Evolutionary conservation across 2,329 filamentous ascomycete species (phyloP), one percentile per base, ranked within the genome.

Genomic region (Ramularia endophylla): DNA sequence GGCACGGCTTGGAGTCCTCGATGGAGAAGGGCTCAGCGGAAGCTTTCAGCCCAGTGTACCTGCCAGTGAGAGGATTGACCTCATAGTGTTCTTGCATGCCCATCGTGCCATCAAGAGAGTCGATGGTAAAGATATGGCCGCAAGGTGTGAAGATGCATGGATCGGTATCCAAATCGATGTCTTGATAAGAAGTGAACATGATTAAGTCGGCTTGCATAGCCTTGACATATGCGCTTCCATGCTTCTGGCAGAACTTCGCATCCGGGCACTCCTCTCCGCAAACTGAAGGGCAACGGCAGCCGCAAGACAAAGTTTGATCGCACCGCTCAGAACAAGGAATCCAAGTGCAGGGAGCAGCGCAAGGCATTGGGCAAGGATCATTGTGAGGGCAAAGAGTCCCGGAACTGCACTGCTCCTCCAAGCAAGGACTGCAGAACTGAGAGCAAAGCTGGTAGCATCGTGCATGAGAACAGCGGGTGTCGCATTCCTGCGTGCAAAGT

Each of bases 311-410:
- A 0, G 43, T 12, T 19, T 73, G 65, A 3, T 64, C 53, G 53
- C 83, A 87, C 7, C 81, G 68, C 50, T 69, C 59, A 1, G 73
- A 74, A 56, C 82, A 87, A 1, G 83, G 83, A 0, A 85, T 54
- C 62, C 77, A 73, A 48, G 83, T 68, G 55, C 82, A 87, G 0
- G 83, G 81, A 0, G 75, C 81, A 0, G 79, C 78, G 46, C 83
- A 86, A 13, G 76, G 76, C 67, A 78, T 69, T 0, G 56, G 53
- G 46, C 70, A 73, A 29, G 51, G 16, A 8, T 28, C 30, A 54
- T 63, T 27, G 51, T 85, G 81, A 6, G 68, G 66, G 46, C 80
- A 84, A 8, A 12, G 32, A 20, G 32, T n/a, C 3, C 52, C 53
- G 22, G 74, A 81, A 0, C 67, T 59, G 48, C 80, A 85, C 1